These are phyloP conservation scores for Paramarasmius palmivorus DNA, from an alignment of 1,284 basidiomycete species.

Conservation along the genomic window DNA sequence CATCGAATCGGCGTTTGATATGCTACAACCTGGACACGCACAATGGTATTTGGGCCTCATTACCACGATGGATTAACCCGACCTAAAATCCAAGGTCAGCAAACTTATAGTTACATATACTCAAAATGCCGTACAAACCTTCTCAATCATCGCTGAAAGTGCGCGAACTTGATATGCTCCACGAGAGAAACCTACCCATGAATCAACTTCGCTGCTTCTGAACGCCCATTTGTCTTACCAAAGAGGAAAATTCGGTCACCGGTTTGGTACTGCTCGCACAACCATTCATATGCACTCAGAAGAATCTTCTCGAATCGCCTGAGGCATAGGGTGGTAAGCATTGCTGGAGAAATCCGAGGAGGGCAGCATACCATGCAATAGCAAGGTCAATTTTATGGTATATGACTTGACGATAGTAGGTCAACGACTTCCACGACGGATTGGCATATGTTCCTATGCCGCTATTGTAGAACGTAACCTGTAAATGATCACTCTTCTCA, in stretches of 20 bases:
- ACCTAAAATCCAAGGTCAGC: too few species aligned
- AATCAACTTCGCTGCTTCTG: background rate
- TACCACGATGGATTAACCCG: constrained; percentile 32
- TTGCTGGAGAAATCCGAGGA: background rate
- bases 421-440: constrained; percentile 22
- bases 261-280: constrained; percentile 33
- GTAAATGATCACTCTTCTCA: constrained; percentile 16
- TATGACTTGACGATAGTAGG: constrained; percentile 19
- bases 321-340: background rate
- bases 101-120: too few species aligned
- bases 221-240: constrained; percentile 21
- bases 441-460: constrained; percentile 40
- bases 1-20: too few species aligned
- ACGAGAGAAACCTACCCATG: constrained; percentile 32
- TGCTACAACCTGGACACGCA: constrained; percentile 20
- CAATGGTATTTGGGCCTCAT: constrained; percentile 37
- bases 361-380: constrained; percentile 27
- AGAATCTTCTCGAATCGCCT: constrained; percentile 36
- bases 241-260: constrained; percentile 38
- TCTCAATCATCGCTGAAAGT: constrained; percentile 32
- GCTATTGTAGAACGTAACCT: constrained; percentile 40
- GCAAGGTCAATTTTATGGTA: constrained; percentile 25
- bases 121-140: constrained; percentile 18
- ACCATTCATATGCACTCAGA: constrained; percentile 38
- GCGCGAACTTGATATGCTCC: constrained; percentile 35